phyloP scores from a whole-genome alignment of 75 land plant genomes.

The Sequoia sempervirens region DNA sequence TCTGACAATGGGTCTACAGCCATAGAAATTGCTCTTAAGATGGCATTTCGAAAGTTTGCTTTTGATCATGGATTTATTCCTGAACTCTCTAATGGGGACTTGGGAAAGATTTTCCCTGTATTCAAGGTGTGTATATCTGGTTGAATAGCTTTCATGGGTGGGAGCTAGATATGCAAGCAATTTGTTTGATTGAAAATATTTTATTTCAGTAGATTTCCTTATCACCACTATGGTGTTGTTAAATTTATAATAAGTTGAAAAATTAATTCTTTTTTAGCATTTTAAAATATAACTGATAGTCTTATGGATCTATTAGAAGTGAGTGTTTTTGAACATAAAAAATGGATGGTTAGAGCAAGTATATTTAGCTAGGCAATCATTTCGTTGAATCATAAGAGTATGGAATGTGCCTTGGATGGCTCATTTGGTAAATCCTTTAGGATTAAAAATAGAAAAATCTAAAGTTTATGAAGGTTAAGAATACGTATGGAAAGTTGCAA shows the following conservation, averaged over 20 bases:
- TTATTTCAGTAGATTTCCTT: not conserved
- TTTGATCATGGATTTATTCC: slow-evolving; percentile 48
- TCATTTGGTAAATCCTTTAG: too few species aligned
- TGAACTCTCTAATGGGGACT: slow-evolving; percentile 5
- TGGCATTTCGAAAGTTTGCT: slow-evolving; percentile 88
- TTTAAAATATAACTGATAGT: not conserved
- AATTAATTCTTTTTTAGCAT: not conserved
- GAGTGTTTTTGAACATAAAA: not conserved
- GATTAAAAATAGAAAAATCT: too few species aligned
- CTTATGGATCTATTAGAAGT: not conserved
- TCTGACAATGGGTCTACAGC: slow-evolving; percentile 98
- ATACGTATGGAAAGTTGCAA: too few species aligned
- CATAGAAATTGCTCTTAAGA: slow-evolving; percentile 91
- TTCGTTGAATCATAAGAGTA: too few species aligned
- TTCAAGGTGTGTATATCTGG: slow-evolving; percentile 37
- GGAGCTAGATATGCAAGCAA: not conserved
- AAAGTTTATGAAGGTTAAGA: too few species aligned
- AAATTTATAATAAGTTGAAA: not conserved
- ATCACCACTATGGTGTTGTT: not conserved
- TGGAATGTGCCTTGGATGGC: too few species aligned
- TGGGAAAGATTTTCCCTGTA: slow-evolving; percentile 11
- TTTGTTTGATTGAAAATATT: not conserved
- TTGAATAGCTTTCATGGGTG: slow-evolving; percentile 7
- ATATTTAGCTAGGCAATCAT: too few species aligned
- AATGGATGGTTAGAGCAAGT: not conserved